Percentiles rank a stretch among this genome's conserved stretches.
These are phyloP conservation scores for Haplosporangium sp. DNA, from an alignment of 371 early-diverging fungal species.

Conservation along the genomic window DNA sequence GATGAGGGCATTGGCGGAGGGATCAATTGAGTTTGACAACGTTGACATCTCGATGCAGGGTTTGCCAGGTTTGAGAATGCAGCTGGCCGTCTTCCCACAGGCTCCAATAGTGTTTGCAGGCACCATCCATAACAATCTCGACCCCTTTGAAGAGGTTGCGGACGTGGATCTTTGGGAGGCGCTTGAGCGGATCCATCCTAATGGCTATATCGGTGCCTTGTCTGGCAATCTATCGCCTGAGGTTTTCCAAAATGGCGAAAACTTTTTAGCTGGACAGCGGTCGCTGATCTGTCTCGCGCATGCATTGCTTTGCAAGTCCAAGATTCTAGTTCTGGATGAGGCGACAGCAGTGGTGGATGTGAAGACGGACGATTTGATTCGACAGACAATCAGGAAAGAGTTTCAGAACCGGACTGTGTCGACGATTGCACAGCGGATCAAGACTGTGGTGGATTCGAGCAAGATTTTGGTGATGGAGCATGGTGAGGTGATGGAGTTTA, in stretches of 20 bases:
- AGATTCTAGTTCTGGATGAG: slow-evolving; percentile 87
- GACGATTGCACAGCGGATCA: slow-evolving; percentile 85
- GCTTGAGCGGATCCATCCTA: slow-evolving; percentile 67
- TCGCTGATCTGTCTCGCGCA: slow-evolving; percentile 91
- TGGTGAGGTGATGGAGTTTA: slow-evolving; percentile 82
- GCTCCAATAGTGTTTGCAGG: slow-evolving; percentile 77
- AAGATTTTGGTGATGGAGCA: slow-evolving; percentile 84
- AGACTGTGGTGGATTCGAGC: slow-evolving; percentile 94
- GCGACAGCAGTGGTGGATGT: slow-evolving; percentile 86
- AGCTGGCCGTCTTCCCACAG: slow-evolving; percentile 83
- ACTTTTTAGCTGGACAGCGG: slow-evolving; percentile 87
- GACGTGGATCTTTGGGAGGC: slow-evolving; percentile 78
- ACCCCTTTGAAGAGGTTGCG: slow-evolving; percentile 70
- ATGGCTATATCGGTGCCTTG: slow-evolving; percentile 59
- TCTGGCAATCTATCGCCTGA: slow-evolving; percentile 60
- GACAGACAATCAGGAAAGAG: slow-evolving; percentile 81
- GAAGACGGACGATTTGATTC: slow-evolving; percentile 82
- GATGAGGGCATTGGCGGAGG: slow-evolving; percentile 63
- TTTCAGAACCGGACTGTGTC: slow-evolving; percentile 74
- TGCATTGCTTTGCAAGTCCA: slow-evolving; percentile 78
- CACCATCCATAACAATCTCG: slow-evolving; percentile 73
- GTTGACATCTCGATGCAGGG: slow-evolving; percentile 70
- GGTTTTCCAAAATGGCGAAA: slow-evolving; percentile 78
- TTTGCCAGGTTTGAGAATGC: slow-evolving; percentile 72
- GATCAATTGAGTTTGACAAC: slow-evolving; percentile 73